phyloP scores from a whole-genome alignment of 208 protist genomes.

The Willaertia magna region DNA sequence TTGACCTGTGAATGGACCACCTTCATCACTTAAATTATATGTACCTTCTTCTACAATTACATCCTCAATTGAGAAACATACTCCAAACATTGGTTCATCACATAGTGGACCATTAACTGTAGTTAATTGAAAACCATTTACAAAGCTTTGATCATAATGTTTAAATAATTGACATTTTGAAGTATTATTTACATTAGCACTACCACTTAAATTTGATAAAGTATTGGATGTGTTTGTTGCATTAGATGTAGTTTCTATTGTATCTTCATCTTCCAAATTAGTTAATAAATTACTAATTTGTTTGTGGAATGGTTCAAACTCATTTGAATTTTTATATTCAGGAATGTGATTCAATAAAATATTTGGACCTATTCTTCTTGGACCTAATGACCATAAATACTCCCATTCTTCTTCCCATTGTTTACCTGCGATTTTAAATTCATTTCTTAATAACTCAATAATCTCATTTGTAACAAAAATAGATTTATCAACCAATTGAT shows the following conservation, averaged over 20 bases:
- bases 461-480: background rate
- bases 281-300: background rate
- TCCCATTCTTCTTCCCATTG: background rate
- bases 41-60: background rate
- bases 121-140: conserved; percentile 86
- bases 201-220: too few species aligned
- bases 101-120: conserved; percentile 84
- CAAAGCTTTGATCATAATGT: conserved; percentile 46
- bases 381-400: conserved; percentile 41
- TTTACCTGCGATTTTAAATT: background rate
- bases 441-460: background rate
- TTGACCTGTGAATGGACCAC: conserved; percentile 63
- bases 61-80: conserved; percentile 31
- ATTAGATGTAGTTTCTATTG: background rate
- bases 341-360: conserved; percentile 44
- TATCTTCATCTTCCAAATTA: background rate
- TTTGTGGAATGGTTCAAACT: conserved; percentile 21
- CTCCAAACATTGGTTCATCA: conserved; percentile 86
- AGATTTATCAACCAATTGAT: background rate
- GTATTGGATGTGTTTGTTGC: background rate
- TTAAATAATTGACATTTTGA: conserved; percentile 2
- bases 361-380: conserved; percentile 40
- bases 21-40: conserved; percentile 1
- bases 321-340: background rate
- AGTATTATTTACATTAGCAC: background rate